Evolutionary conservation across 306 rosid genomes (phyloP).

Genomic region (Prunus davidiana): DNA sequence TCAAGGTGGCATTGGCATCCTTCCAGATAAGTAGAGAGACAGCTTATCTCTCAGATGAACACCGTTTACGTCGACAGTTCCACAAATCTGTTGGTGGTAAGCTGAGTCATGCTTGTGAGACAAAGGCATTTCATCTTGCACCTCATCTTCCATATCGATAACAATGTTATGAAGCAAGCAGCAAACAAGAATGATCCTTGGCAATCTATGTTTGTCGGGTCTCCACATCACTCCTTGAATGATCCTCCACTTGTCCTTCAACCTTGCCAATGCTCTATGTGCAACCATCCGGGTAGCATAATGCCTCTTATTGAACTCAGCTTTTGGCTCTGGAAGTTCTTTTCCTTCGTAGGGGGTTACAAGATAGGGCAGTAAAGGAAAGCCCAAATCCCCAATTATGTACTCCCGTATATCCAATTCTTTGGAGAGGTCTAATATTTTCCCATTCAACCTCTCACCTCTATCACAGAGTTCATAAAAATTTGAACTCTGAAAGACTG

Average conservation of each 20-base stretch:
- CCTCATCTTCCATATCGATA: conserved; percentile 66
- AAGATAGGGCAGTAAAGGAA: conserved; percentile 74
- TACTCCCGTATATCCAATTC: conserved; percentile 73
- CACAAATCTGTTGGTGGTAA: conserved; percentile 69
- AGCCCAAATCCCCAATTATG: conserved; percentile 78
- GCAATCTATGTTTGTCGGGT: conserved; percentile 84
- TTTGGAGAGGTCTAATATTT: conserved; percentile 33
- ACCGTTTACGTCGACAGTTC: conserved; percentile 55
- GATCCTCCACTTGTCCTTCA: conserved; percentile 88
- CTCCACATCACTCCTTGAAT: conserved; percentile 94
- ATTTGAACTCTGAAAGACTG: conserved; percentile 60
- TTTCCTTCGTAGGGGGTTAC: conserved; percentile 76
- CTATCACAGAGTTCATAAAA: conserved; percentile 56
- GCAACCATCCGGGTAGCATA: conserved; percentile 63
- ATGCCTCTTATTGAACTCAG: conserved; percentile 61
- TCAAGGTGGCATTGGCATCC: conserved; percentile 39
- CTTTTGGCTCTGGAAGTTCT: conserved; percentile 47
- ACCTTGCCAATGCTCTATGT: conserved; percentile 63
- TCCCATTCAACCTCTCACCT: conserved; percentile 73
- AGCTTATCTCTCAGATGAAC: conserved; percentile 58
- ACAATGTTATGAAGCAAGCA: conserved; percentile 88
- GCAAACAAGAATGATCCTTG: conserved; percentile 85
- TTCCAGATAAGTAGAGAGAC: conserved; percentile 51
- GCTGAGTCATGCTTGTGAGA: conserved; percentile 64
- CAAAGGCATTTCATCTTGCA: conserved; percentile 44